phyloP scores from a whole-genome alignment of 2,329 filamentous ascomycete genomes.

The Paramyrothecium roridum region DNA sequence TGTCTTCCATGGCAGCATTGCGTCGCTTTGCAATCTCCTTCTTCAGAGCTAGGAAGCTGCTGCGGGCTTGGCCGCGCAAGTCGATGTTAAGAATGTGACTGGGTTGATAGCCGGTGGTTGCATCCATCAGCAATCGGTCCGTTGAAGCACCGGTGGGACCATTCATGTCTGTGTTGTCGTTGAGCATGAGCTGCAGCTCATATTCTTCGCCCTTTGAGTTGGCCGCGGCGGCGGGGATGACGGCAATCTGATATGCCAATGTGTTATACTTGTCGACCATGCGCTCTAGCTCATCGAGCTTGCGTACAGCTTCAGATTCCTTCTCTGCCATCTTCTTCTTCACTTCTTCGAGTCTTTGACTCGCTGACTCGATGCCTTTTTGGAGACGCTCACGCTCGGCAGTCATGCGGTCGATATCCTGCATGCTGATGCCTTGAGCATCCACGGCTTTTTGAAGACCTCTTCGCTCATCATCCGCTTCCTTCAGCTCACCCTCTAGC shows the following conservation, averaged over 20 bases:
- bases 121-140: slow-evolving; percentile 78
- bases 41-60: slow-evolving; percentile 70
- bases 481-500: slow-evolving; percentile 68
- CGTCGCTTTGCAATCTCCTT: slow-evolving; percentile 92
- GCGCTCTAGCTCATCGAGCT: slow-evolving; percentile 88
- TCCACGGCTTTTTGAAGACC: slow-evolving; percentile 84
- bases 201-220: slow-evolving; percentile 85
- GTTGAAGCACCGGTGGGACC: slow-evolving; percentile 50
- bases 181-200: slow-evolving; percentile 81
- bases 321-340: slow-evolving; percentile 81
- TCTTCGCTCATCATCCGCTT: slow-evolving; percentile 78
- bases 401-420: slow-evolving; percentile 99
- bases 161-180: slow-evolving; percentile 73
- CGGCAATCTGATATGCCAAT: slow-evolving; percentile 85
- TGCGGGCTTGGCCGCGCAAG: slow-evolving; percentile 78
- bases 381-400: slow-evolving; percentile 92
- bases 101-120: slow-evolving; percentile 84
- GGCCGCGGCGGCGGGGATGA: slow-evolving; percentile 79
- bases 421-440: slow-evolving; percentile 89
- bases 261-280: slow-evolving; percentile 91
- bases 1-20: slow-evolving; percentile 76
- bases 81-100: slow-evolving; percentile 87
- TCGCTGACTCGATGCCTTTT: slow-evolving; percentile 76
- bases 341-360: slow-evolving; percentile 75
- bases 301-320: slow-evolving; percentile 80